A percentile compares a stretch with the other conserved stretches of the same genome.
Conservation (phyloP, 768 basidiomycete species). For the Lanmaoa pseudosensibilis region DNA sequence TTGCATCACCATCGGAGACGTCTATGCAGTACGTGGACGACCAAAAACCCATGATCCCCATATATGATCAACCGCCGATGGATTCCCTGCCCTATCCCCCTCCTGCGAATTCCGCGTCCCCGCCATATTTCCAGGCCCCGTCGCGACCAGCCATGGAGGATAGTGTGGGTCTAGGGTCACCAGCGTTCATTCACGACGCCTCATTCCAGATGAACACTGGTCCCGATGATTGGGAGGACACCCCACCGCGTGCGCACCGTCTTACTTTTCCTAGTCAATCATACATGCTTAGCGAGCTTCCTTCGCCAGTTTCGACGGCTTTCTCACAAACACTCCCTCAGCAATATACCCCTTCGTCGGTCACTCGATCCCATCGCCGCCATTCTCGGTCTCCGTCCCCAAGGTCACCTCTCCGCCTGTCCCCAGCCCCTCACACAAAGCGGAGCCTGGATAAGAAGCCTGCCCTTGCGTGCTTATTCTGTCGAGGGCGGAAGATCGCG, state of each 20-base stretch:
- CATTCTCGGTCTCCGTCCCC: slow-evolving; percentile 32
- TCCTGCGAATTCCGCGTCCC: slow-evolving; percentile 21
- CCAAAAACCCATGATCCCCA: slow-evolving; percentile 1
- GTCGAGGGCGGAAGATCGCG: slow-evolving; percentile 67
- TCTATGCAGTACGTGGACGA: slow-evolving; percentile 14
- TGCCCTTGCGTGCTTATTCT: slow-evolving; percentile 63
- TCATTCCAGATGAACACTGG: slow-evolving; percentile 5
- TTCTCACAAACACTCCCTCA: slow-evolving; percentile 16
- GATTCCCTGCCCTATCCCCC: slow-evolving; percentile 34
- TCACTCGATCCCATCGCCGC: slow-evolving; percentile 20
- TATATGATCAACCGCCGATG: slow-evolving; percentile 30
- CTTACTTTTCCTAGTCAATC: slow-evolving; percentile 16
- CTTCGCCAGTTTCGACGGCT: slow-evolving; percentile 2
- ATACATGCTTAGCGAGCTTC: slow-evolving; percentile 19
- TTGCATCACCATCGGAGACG: neutral
- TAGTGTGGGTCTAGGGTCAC: slow-evolving; percentile 5
- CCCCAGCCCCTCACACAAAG: slow-evolving; percentile 25
- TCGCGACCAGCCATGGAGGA: slow-evolving; percentile 18
- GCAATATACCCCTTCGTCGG: slow-evolving; percentile 13
- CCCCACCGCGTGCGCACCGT: neutral
- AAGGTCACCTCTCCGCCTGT: slow-evolving; percentile 17
- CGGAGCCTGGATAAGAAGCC: slow-evolving; percentile 51
- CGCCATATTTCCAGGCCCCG: slow-evolving; percentile 20
- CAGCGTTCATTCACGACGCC: slow-evolving; percentile 14
- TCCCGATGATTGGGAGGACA: slow-evolving; percentile 27